A percentile compares a stretch with the other conserved stretches of the same genome.
Evolutionary conservation across 2,329 filamentous ascomycete genomes (phyloP).

Genomic region (Verticillium dahliae): DNA sequence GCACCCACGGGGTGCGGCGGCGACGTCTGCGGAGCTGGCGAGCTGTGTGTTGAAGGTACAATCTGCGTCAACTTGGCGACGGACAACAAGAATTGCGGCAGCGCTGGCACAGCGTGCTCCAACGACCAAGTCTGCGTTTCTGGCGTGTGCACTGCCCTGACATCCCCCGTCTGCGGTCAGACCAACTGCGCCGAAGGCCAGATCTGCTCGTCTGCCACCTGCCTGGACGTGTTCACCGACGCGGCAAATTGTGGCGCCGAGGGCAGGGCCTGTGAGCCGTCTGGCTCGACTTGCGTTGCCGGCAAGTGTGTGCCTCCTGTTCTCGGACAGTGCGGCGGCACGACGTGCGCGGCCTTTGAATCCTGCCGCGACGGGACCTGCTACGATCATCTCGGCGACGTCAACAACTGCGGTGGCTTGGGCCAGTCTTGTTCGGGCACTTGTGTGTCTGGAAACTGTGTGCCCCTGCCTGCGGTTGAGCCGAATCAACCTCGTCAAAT

Average conservation of each 20-base stretch:
- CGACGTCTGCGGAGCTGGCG: background rate
- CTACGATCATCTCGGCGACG: background rate
- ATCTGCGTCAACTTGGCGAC: background rate
- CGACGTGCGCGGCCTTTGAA: background rate
- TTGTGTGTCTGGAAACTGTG: background rate
- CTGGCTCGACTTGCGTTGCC: background rate
- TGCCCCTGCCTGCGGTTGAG: background rate
- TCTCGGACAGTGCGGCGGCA: background rate
- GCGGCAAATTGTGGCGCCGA: background rate
- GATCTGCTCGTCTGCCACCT: background rate
- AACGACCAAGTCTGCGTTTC: background rate
- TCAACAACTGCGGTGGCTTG: background rate
- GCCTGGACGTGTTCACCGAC: background rate
- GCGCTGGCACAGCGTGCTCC: background rate
- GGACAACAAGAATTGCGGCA: background rate
- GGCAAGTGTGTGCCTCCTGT: background rate
- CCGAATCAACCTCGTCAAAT: background rate
- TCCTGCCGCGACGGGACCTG: background rate
- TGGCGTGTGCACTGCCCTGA: background rate
- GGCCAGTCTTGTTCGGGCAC: background rate
- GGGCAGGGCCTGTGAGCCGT: background rate
- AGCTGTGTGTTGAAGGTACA: background rate
- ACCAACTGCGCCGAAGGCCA: background rate
- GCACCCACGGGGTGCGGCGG: background rate
- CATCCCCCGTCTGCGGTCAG: background rate